These are phyloP conservation scores for Schizothecium vesticola DNA, from an alignment of 495 filamentous ascomycete species.

Conservation along the genomic window DNA sequence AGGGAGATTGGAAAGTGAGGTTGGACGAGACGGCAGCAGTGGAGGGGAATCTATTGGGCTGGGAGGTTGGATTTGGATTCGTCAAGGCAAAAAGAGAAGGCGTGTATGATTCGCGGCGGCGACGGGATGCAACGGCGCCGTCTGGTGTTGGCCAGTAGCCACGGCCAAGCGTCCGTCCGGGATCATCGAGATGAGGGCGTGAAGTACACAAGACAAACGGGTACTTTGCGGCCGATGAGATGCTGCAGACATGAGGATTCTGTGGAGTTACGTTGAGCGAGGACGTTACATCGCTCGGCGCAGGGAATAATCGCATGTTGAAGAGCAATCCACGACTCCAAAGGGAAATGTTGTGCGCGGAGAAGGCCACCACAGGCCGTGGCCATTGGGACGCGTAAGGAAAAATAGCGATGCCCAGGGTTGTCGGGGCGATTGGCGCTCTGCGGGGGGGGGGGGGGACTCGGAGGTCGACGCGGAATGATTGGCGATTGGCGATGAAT, in stretches of 20 bases:
- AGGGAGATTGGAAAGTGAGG: neutral
- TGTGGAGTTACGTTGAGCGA: neutral
- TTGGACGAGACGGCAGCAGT: neutral
- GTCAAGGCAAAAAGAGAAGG: neutral
- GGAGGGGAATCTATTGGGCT: neutral
- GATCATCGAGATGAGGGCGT: neutral
- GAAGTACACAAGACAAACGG: neutral
- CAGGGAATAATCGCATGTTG: neutral
- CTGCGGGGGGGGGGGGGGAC: neutral
- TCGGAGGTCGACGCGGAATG: neutral
- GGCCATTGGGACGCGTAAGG: neutral
- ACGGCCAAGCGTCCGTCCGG: neutral
- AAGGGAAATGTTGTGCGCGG: neutral
- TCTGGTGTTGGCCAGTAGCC: neutral
- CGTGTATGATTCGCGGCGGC: neutral
- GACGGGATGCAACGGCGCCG: neutral
- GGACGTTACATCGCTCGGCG: neutral
- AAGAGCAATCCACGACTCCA: neutral
- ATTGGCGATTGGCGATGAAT: neutral
- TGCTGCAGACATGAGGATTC: neutral
- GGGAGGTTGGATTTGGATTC: too few relatives aligned
- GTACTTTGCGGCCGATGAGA: neutral
- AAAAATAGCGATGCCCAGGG: neutral
- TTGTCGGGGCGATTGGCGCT: neutral
- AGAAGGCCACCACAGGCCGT: neutral